These are phyloP conservation scores for Fraxinus velutina DNA, from an alignment of 305 asterid genomes.

Conservation along the genomic window DNA sequence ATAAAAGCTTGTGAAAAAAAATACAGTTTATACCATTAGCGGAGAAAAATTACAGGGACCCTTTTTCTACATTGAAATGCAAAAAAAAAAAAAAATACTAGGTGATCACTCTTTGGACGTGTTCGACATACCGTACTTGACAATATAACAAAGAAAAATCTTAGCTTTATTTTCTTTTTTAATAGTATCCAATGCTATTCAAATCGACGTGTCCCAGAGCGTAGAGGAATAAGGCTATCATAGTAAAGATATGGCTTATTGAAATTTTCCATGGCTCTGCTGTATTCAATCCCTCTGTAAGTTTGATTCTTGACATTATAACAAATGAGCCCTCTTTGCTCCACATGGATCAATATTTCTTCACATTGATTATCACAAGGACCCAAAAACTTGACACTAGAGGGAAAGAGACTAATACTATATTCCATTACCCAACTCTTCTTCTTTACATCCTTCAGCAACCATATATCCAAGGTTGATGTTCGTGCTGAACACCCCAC, in stretches of 20 bases:
- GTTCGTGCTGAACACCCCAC: constrained; percentile 39
- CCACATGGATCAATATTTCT: constrained; percentile 22
- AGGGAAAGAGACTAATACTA: not conserved
- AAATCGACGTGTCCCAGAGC: not conserved
- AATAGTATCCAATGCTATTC: not conserved
- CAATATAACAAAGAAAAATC: not conserved
- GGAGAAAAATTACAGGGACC: not conserved
- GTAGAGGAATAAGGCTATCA: constrained; percentile 22
- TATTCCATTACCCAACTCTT: constrained; percentile 29
- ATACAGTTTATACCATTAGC: not conserved
- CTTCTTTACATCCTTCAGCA: constrained; percentile 31
- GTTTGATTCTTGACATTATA: not conserved
- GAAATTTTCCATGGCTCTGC: constrained; percentile 7
- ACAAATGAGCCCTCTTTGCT: constrained; percentile 17
- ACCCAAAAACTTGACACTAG: constrained; percentile 3
- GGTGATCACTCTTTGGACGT: not conserved
- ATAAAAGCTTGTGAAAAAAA: not conserved
- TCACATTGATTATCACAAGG: constrained; percentile 10
- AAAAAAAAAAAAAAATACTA: not conserved
- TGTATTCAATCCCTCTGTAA: constrained; percentile 8
- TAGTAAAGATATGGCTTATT: constrained; percentile 21
- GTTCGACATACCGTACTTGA: not conserved
- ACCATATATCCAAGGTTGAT: constrained; percentile 41
- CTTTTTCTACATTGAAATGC: not conserved
- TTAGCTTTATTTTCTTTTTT: not conserved